Conservation (phyloP, 257 asterid genomes). For the Thymus quinquecostatus region DNA sequence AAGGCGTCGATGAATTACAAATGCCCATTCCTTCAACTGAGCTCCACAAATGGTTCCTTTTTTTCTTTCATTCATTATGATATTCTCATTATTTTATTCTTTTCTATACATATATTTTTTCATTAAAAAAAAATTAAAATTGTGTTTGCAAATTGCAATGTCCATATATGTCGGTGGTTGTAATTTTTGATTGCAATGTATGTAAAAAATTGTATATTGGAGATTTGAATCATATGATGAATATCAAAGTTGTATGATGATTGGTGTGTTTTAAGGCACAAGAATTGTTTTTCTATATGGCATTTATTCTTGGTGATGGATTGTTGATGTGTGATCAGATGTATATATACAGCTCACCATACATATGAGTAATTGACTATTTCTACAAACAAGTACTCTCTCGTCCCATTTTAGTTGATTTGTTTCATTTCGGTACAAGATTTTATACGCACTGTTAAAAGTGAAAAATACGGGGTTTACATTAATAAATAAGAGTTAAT, state of each 20-base stretch:
- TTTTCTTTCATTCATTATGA: conserved; percentile 29
- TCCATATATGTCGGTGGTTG: conserved; percentile 11
- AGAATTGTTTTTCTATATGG: background rate
- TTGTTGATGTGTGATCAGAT: too few species aligned
- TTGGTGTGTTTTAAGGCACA: conserved; percentile 1
- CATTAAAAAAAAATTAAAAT: conserved; percentile 10
- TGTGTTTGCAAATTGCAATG: conserved; percentile 26
- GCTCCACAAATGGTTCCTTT: conserved; percentile 14
- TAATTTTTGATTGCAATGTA: conserved; percentile 25
- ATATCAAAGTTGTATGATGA: conserved; percentile 11
- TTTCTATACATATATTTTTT: conserved; percentile 23
- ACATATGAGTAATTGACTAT: too few species aligned
- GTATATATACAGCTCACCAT: too few species aligned
- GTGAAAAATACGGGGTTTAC: too few species aligned
- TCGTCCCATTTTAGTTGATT: too few species aligned
- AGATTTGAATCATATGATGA: conserved; percentile 27
- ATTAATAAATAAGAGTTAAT: too few species aligned
- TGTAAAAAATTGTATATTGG: conserved; percentile 13
- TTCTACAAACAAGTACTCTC: too few species aligned
- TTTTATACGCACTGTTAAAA: too few species aligned
- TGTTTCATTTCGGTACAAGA: too few species aligned
- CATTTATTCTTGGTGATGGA: background rate
- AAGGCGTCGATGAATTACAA: too few species aligned
- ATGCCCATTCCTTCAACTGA: background rate
- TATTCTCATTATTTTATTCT: conserved; percentile 39